Base-by-base conservation (phyloP, 1,284 basidiomycete species). In the Mycena sp. region DNA sequence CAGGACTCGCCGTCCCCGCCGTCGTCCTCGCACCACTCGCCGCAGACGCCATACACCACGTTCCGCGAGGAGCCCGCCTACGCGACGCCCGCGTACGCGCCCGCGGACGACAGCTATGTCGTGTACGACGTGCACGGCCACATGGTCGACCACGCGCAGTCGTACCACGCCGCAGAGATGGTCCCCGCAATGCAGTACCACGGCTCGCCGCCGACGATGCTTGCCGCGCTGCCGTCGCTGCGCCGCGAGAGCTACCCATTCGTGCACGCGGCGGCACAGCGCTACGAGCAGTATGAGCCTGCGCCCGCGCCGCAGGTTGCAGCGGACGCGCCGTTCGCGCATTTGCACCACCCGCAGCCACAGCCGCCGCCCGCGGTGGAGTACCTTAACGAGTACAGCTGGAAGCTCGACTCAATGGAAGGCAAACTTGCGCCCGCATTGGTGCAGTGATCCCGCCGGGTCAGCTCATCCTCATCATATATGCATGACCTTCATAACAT, bases 21-120 rank as follows among this genome's bases (percentile, higher is more conserved):
- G 21, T n/a, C 51, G 12, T 50, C 57, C 1, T 26, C 48, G 17
- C 48, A 50, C 5, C 58, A 59, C 28, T 44, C 30, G 6, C 60
- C 60, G 7, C 60, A 55, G 40, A 61, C 60, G 30, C 60, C 60
- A 14, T 61, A 61, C 23, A 56, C 60, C 21, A 51, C 52, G 14
- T 49, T 43, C 23, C 45, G 14, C 23, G 28, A 55, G 37, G 32
- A 45, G 4, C 23, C 48, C 14, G 25, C 55, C 29, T 30, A 53
- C 28, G 51, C 38, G 29, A 6, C 37, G 38, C 21, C 26, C 16
- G 37, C 37, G 16, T 41, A 43, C 40, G 17, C 17, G 4, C 23
- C 43, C 0, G n/a, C 45, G 11, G 32, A 37, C 21, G 48, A 14
- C 1, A 17, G 25, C 19, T 59, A 59, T 29, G 41, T 19, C 19